These are phyloP conservation scores for Thelonectria discophora DNA, from an alignment of 2,329 filamentous ascomycete genomes.

Conservation along the genomic window DNA sequence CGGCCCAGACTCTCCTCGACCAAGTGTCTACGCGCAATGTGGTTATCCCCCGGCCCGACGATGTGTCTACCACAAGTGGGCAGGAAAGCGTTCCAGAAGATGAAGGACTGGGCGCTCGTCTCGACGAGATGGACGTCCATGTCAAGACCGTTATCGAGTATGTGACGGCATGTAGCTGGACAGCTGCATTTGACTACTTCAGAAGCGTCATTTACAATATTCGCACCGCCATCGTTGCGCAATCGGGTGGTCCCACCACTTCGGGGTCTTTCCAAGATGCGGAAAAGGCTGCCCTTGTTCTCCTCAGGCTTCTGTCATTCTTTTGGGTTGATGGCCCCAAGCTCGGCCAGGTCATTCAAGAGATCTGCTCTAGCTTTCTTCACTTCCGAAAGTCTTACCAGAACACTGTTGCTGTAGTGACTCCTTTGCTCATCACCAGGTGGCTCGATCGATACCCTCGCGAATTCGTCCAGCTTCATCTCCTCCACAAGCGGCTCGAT, in stretches of 20 bases:
- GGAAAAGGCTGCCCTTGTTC: conserved; percentile 62
- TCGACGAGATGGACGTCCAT: conserved; percentile 61
- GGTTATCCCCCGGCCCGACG: conserved; percentile 45
- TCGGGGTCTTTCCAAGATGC: conserved; percentile 55
- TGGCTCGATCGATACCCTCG: conserved; percentile 73
- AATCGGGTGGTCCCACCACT: conserved; percentile 46
- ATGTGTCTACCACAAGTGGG: conserved; percentile 29
- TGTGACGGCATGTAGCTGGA: conserved; percentile 71
- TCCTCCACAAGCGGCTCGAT: conserved; percentile 68
- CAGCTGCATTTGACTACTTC: conserved; percentile 66
- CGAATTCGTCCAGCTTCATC: conserved; percentile 72
- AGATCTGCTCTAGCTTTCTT: conserved; percentile 72
- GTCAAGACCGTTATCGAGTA: conserved; percentile 69
- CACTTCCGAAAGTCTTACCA: conserved; percentile 72
- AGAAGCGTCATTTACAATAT: conserved; percentile 61
- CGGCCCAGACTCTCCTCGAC: conserved; percentile 66
- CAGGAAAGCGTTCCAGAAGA: conserved; percentile 32
- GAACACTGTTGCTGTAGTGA: conserved; percentile 68
- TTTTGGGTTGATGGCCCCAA: conserved; percentile 72
- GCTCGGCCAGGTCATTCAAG: conserved; percentile 69
- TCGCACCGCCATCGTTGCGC: conserved; percentile 54
- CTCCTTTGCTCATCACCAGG: conserved; percentile 69
- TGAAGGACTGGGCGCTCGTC: conserved; percentile 46
- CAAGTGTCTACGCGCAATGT: conserved; percentile 53
- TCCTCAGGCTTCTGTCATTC: conserved; percentile 67